These are phyloP conservation scores for Sarocladiaceae sp. DNA, from an alignment of 2,329 filamentous ascomycete species.

Conservation along the genomic window DNA sequence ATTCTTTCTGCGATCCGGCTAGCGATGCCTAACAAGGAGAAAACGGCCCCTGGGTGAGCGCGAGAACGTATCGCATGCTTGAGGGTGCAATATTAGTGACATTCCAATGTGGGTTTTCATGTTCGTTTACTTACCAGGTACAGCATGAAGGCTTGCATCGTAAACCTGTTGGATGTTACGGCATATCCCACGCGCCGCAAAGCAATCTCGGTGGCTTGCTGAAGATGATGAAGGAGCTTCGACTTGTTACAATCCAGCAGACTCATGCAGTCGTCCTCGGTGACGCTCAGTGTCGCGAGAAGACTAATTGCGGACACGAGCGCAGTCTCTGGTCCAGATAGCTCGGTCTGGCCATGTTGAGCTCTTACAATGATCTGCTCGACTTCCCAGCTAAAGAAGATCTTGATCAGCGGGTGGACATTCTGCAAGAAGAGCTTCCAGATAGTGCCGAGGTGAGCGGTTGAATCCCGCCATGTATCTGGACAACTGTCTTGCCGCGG, in stretches of 20 bases:
- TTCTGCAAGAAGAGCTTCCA: conserved; percentile 1
- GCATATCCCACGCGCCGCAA: neutral
- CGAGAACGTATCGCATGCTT: neutral
- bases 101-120: too few relatives aligned
- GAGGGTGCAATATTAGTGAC: neutral
- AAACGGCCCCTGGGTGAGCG: neutral
- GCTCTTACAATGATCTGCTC: conserved; percentile 1
- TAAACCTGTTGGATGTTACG: neutral
- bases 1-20: conserved; percentile 13
- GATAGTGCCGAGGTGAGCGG: neutral
- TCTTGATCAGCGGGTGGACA: conserved; percentile 8
- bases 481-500: neutral
- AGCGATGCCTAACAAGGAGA: conserved; percentile 10
- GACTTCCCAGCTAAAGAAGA: conserved; percentile 8
- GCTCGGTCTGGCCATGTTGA: neutral
- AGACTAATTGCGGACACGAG: neutral
- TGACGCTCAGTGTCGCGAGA: neutral
- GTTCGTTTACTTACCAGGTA: neutral
- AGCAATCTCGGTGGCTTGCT: neutral
- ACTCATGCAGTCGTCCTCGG: neutral
- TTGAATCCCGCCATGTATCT: neutral
- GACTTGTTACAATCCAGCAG: neutral
- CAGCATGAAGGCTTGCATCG: neutral
- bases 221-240: neutral
- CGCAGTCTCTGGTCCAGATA: neutral